Percentiles rank a stretch among this genome's conserved stretches.
phyloP scores from a whole-genome alignment of 495 filamentous ascomycete species.

The Paragyromitra xinjiangensis region DNA sequence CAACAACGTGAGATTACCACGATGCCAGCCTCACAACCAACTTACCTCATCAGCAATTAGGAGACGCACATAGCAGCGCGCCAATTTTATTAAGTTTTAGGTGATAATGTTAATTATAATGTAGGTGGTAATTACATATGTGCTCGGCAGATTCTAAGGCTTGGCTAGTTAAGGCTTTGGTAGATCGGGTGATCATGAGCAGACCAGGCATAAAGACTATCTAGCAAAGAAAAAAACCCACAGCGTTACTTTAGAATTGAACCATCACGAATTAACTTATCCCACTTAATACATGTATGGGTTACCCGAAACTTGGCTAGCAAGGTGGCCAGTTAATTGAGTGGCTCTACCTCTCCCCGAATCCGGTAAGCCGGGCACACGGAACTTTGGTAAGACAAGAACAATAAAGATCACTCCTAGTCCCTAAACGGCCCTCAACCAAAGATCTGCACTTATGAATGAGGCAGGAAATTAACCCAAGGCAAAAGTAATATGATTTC shows the following conservation, averaged over 20 bases:
- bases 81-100: not conserved
- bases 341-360: not conserved
- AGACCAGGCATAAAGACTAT: no score
- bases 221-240: no score
- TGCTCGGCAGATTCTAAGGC: no score
- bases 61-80: not conserved
- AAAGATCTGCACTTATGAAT: not conserved
- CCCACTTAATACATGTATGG: not conserved
- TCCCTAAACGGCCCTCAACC: not conserved
- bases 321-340: not conserved
- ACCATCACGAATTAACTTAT: not conserved
- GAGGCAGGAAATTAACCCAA: not conserved
- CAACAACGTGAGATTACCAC: not conserved
- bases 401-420: not conserved
- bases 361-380: not conserved
- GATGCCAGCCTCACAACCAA: not conserved
- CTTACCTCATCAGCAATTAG: not conserved
- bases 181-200: no score
- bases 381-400: no score
- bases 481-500: not conserved
- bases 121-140: no score
- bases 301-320: not conserved
- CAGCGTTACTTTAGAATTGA: no score
- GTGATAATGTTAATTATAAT: not conserved
- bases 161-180: no score